A percentile compares a stretch with the other conserved stretches of the same genome.
These are phyloP conservation scores for Jamesozyma rosinii DNA, from an alignment of 805 yeast species.

Conservation along the genomic window DNA sequence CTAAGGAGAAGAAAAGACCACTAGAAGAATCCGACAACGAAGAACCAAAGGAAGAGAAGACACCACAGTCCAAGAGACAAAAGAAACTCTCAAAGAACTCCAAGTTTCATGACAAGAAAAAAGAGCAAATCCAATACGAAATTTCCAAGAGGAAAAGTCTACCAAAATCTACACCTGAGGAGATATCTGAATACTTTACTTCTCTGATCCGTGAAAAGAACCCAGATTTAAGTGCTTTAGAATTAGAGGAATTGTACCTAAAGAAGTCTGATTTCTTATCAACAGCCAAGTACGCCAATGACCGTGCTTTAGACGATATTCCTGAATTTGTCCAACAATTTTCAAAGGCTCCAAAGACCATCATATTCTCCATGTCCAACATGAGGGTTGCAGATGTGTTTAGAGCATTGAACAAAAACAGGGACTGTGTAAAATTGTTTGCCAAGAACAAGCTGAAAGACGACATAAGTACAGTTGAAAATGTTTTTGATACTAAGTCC, in stretches of 20 bases:
- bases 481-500: conserved; percentile 10
- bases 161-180: conserved; percentile 46
- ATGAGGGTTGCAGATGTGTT: conserved; percentile 79
- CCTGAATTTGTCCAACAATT: conserved; percentile 44
- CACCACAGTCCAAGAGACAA: conserved; percentile 25
- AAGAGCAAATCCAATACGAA: conserved; percentile 57
- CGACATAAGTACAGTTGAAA: conserved; percentile 36
- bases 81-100: conserved; percentile 25
- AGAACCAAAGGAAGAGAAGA: conserved; percentile 12
- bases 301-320: conserved; percentile 48
- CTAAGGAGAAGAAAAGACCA: conserved; percentile 9
- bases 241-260: conserved; percentile 56
- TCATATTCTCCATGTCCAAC: conserved; percentile 64
- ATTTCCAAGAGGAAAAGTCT: conserved; percentile 46
- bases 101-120: conserved; percentile 55
- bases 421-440: conserved; percentile 60
- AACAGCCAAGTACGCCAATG: conserved; percentile 47
- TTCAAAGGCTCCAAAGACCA: conserved; percentile 37
- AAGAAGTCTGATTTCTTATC: conserved; percentile 49
- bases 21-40: conserved; percentile 10
- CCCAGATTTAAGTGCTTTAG: conserved; percentile 65
- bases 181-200: conserved; percentile 61
- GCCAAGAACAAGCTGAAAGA: conserved; percentile 63
- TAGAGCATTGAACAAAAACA: conserved; percentile 46
- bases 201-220: conserved; percentile 48